Evolutionary conservation across 805 yeast genomes (phyloP).

Genomic region (Candida mattraensis): DNA sequence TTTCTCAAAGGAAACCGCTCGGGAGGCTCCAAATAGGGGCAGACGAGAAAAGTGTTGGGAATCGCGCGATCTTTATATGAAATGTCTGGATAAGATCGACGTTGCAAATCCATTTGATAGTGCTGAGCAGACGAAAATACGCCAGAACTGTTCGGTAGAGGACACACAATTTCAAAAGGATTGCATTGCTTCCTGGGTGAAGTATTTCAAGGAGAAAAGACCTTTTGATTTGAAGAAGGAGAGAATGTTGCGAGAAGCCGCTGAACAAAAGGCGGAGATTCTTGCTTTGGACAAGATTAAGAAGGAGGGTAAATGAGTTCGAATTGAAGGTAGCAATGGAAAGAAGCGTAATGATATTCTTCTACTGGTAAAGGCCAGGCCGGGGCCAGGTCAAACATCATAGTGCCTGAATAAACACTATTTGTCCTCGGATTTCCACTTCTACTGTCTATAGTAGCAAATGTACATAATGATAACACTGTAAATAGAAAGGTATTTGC

Average conservation of each 20-base stretch:
- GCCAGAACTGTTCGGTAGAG: slow-evolving; percentile 54
- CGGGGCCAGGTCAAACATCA: too few species aligned
- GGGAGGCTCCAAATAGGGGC: slow-evolving; percentile 52
- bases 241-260: slow-evolving; percentile 66
- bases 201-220: slow-evolving; percentile 88
- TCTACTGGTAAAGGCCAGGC: too few species aligned
- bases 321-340: too few species aligned
- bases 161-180: slow-evolving; percentile 62
- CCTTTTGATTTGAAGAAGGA: slow-evolving; percentile 72
- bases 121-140: slow-evolving; percentile 45
- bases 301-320: too few species aligned
- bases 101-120: slow-evolving; percentile 72
- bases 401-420: too few species aligned
- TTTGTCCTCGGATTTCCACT: too few species aligned
- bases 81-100: slow-evolving; percentile 66
- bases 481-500: too few species aligned
- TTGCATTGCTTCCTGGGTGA: slow-evolving; percentile 86
- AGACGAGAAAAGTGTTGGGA: slow-evolving; percentile 87
- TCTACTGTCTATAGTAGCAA: slow-evolving; percentile 3
- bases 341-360: too few species aligned
- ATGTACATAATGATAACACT: too few species aligned
- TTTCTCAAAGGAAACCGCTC: slow-evolving; percentile 35
- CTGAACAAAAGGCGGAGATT: slow-evolving; percentile 58
- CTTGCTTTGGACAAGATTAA: slow-evolving; percentile 13
- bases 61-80: slow-evolving; percentile 74